Conservation (phyloP, 2,329 filamentous ascomycete species). For the Monilinia laxa region DNA sequence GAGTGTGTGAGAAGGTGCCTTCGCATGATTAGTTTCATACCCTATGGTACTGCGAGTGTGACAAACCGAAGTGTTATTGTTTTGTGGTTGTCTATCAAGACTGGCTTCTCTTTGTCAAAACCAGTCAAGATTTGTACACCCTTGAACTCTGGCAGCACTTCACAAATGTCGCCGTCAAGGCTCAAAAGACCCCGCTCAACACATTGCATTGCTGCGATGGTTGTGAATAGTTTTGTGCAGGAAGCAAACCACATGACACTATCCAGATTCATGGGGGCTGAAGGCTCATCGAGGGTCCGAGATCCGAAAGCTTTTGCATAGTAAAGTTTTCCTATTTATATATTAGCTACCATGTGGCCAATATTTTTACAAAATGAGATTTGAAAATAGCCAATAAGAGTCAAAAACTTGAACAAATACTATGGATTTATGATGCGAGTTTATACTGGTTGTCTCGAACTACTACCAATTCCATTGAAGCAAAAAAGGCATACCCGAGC, state of each 20-base stretch:
- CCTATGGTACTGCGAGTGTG: background rate
- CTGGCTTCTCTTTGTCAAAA: conserved; percentile 33
- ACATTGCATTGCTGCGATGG: conserved; percentile 55
- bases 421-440: background rate
- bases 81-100: conserved; percentile 30
- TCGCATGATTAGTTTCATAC: background rate
- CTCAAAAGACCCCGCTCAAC: conserved; percentile 52
- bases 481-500: conserved; percentile 26
- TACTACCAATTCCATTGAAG: background rate
- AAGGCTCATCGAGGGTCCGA: conserved; percentile 50
- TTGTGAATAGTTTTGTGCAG: conserved; percentile 56
- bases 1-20: conserved; percentile 37
- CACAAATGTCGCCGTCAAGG: conserved; percentile 48
- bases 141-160: conserved; percentile 35
- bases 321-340: conserved; percentile 39
- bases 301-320: conserved; percentile 43
- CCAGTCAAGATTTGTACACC: conserved; percentile 35
- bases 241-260: conserved; percentile 61
- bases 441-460: background rate
- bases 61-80: conserved; percentile 37
- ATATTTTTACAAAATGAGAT: background rate
- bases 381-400: background rate
- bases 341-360: background rate
- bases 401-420: conserved; percentile 1
- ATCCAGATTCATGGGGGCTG: conserved; percentile 58